Conservation (phyloP, 176 grass and related monocot species). For the Tillandsia leiboldiana region DNA sequence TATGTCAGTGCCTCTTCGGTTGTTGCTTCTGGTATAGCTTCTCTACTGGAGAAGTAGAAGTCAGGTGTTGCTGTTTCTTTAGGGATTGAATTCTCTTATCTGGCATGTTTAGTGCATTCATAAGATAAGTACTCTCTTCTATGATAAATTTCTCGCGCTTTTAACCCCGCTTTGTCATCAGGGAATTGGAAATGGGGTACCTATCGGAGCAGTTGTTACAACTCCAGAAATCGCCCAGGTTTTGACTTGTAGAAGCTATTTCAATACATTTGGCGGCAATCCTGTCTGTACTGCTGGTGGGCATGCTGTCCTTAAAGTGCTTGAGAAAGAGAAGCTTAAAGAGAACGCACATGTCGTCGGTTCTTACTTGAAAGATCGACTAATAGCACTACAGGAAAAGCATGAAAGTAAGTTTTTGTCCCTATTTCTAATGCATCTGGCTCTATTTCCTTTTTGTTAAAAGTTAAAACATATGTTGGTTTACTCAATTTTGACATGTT, state of each 20-base stretch:
- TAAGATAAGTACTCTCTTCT: not conserved
- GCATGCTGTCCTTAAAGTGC: slow-evolving; percentile 73
- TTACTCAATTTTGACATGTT: not conserved
- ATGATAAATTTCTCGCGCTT: not conserved
- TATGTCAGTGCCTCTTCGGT: no score
- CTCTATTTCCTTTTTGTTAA: not conserved
- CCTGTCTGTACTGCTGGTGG: slow-evolving; percentile 77
- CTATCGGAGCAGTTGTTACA: slow-evolving; percentile 88
- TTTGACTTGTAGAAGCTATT: slow-evolving; percentile 61
- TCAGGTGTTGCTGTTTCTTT: no score
- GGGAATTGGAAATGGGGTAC: slow-evolving; percentile 93
- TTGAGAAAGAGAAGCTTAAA: slow-evolving; percentile 93
- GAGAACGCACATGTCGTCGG: slow-evolving; percentile 75
- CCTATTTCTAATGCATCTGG: not conserved
- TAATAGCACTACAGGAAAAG: slow-evolving; percentile 56
- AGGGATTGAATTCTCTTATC: no score
- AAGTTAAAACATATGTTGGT: not conserved
- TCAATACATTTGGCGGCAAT: slow-evolving; percentile 93
- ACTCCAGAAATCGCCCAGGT: slow-evolving; percentile 91
- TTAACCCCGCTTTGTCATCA: slow-evolving; percentile 10
- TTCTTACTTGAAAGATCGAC: slow-evolving; percentile 68
- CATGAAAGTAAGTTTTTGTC: slow-evolving; percentile 50
- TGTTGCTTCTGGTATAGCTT: no score
- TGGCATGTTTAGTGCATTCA: no score
- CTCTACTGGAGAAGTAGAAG: no score